Base-by-base conservation (phyloP, 2,329 filamentous ascomycete genomes). In the Sordariomycetes sp. region DNA sequence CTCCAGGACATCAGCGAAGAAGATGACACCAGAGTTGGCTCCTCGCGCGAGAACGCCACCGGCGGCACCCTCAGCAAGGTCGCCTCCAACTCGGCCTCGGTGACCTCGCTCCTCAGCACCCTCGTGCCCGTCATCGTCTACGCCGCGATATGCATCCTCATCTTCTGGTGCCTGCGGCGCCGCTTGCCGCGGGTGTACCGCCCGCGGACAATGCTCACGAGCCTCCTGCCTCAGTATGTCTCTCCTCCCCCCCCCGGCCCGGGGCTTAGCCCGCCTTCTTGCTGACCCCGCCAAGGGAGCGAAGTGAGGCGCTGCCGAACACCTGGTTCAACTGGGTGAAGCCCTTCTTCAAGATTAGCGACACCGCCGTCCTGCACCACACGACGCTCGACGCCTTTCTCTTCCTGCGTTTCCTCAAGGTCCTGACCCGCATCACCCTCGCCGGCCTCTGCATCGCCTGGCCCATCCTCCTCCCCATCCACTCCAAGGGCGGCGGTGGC, bases 341-440 rank as follows among this genome's bases (percentile, higher is more conserved):
- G 48, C 72, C 78, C 10, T 84, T 87, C 69, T 80, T 79, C 71
- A 79, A 79, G 63, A 70, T 83, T 53, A 76, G 78, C 6, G 91
- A 96, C 69, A 84, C 83, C 59, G 94, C 89, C 64, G 79, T 90
- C 28, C 79, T 96, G 48, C 87, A 91, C 63, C 89, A 95, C 70
- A 87, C 90, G 68, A 90, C 89, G 2, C 80, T 97, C 61, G 92
- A 97, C 68, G 85, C 87, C 35, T 97, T 90, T 68, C 81, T 96
- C 28, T 89, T 95, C 65, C 79, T 96, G 52, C 88, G 91, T 52
- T 95, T 90, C 66, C 75, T 97, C 60, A 87, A 89, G 65, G 82
- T 94, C 57, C 75, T 85, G 32, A 81, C 86, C 57, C 78, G 87
- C 63, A 87, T 94, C 62, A 91, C 87, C 70, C 77, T 96, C 55